These are phyloP conservation scores for Lichtheimia ornata DNA, from an alignment of 371 early-diverging fungal genomes.

Conservation along the genomic window DNA sequence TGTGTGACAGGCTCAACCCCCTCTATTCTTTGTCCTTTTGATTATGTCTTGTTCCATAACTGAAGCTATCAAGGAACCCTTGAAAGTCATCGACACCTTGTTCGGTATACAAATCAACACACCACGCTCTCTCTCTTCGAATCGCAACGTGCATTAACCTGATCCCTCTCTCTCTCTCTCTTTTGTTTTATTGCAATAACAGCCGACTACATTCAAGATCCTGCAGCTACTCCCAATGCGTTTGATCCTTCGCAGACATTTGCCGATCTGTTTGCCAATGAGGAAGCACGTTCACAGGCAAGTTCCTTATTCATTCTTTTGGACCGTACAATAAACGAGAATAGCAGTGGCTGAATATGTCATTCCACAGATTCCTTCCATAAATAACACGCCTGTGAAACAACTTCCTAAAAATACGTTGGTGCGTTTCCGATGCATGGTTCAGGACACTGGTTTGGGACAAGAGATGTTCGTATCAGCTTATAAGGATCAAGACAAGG, in stretches of 20 bases:
- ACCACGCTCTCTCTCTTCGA: not conserved
- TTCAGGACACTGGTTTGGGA: conserved; percentile 67
- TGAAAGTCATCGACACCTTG: conserved; percentile 9
- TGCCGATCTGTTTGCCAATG: conserved; percentile 14
- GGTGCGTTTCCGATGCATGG: conserved; percentile 69
- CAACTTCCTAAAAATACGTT: conserved; percentile 48
- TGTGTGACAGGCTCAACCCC: conserved; percentile 3
- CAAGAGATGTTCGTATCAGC: conserved; percentile 61
- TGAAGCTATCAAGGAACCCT: conserved; percentile 15
- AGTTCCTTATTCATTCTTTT: too few relatives aligned
- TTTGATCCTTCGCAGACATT: conserved; percentile 26
- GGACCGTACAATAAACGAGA: not conserved
- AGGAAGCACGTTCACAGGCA: conserved; percentile 22
- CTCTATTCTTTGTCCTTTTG: conserved; percentile 11
- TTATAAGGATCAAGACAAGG: conserved; percentile 32
- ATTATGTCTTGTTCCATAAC: conserved; percentile 3
- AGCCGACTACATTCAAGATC: conserved; percentile 20
- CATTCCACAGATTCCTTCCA: conserved; percentile 47
- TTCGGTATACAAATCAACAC: conserved; percentile 15
- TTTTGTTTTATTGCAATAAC: not conserved
- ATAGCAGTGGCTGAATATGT: not conserved
- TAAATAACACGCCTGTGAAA: conserved; percentile 42
- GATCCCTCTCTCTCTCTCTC: too few relatives aligned
- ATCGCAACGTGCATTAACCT: not conserved
- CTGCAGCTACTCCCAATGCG: conserved; percentile 6